Evolutionary conservation across 192 early-diverging fungal species (phyloP).

Genomic region (Coemansia sp.): DNA sequence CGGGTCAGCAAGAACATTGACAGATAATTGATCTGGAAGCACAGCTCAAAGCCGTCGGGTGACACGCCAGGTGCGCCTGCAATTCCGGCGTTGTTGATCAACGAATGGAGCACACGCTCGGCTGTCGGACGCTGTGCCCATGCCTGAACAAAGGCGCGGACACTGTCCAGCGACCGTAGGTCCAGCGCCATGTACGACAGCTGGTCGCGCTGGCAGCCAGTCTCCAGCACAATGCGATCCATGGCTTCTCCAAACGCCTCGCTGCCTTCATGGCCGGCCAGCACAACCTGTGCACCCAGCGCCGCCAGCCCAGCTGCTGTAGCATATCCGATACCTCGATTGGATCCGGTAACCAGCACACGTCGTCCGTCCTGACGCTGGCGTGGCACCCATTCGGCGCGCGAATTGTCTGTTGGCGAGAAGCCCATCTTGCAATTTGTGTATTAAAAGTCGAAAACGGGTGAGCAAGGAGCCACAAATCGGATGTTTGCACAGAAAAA

Average conservation of each 20-base stretch:
- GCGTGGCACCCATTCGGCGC: slow-evolving; percentile 44
- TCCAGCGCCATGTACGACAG: slow-evolving; percentile 50
- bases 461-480: too few relatives aligned
- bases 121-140: slow-evolving; percentile 25
- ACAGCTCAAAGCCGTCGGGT: slow-evolving; percentile 51
- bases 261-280: slow-evolving; percentile 41
- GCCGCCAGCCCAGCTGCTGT: slow-evolving; percentile 43
- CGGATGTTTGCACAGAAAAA: too few relatives aligned
- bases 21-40: slow-evolving; percentile 54
- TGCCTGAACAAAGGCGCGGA: slow-evolving; percentile 19
- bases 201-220: slow-evolving; percentile 36
- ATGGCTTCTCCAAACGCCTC: slow-evolving; percentile 40
- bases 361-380: slow-evolving; percentile 36
- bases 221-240: slow-evolving; percentile 39
- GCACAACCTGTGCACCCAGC: slow-evolving; percentile 46
- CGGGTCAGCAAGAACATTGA: slow-evolving; percentile 52
- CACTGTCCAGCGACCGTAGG: slow-evolving; percentile 43
- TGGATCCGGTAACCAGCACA: slow-evolving; percentile 48
- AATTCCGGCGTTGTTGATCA: slow-evolving; percentile 54
- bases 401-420: slow-evolving; percentile 20
- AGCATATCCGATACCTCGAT: slow-evolving; percentile 48
- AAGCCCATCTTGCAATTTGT: slow-evolving; percentile 37
- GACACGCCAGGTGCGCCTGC: slow-evolving; percentile 45
- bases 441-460: too few relatives aligned
- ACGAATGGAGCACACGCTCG: slow-evolving; percentile 17